Evolutionary conservation across 1,284 basidiomycete genomes (phyloP).

Genomic region (Ceratobasidium sp.): DNA sequence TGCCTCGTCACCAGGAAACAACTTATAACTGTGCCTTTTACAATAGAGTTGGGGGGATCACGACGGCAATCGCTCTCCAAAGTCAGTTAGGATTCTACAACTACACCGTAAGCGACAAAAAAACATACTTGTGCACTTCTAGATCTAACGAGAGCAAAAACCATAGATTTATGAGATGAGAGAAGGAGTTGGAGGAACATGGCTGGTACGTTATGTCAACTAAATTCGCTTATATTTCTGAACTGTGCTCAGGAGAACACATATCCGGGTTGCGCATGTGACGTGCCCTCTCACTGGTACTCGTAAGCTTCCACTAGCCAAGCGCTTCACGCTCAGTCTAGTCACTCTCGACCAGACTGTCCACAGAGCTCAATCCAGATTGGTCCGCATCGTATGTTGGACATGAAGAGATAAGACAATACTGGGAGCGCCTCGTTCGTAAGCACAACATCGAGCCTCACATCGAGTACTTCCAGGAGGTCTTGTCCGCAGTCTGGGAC

Average conservation of each 20-base stretch:
- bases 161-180: conserved; percentile 28
- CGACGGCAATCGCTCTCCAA: conserved; percentile 21
- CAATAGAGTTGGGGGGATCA: conserved; percentile 13
- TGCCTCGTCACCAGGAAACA: neutral
- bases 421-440: conserved; percentile 37
- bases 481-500: conserved; percentile 41
- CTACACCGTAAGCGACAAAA: neutral
- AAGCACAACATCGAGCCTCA: conserved; percentile 38
- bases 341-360: conserved; percentile 1
- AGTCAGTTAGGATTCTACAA: conserved; percentile 12
- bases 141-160: too few relatives aligned
- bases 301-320: neutral
- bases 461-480: conserved; percentile 39
- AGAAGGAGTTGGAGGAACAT: conserved; percentile 18
- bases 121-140: too few relatives aligned
- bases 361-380: conserved; percentile 37
- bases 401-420: conserved; percentile 35
- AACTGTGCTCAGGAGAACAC: conserved; percentile 35
- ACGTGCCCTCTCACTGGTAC: conserved; percentile 28
- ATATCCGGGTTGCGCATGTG: conserved; percentile 30
- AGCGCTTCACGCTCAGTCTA: too few relatives aligned
- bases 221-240: too few relatives aligned
- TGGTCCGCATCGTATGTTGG: conserved; percentile 29
- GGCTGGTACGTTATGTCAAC: conserved; percentile 12
- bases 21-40: neutral